Evolutionary conservation across 1,284 basidiomycete genomes (phyloP).

Genomic region (Ceratobasidium sp.): DNA sequence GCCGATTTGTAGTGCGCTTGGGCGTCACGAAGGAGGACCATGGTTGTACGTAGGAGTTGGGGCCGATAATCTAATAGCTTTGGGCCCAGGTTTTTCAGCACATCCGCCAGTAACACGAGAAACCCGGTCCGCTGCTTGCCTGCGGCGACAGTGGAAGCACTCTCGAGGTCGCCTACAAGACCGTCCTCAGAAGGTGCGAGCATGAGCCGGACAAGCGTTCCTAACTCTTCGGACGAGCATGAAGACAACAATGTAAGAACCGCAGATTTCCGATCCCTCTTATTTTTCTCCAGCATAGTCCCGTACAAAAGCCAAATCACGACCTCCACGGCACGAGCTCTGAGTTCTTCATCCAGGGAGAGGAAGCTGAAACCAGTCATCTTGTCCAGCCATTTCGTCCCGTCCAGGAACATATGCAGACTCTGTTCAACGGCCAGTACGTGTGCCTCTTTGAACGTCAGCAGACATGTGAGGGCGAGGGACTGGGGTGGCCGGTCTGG

Average conservation of each 20-base stretch:
- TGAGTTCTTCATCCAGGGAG: conserved; percentile 61
- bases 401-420: conserved; percentile 81
- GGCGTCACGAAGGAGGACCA: conserved; percentile 72
- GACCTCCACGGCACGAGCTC: conserved; percentile 77
- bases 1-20: conserved; percentile 62
- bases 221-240: conserved; percentile 79
- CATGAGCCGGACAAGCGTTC: conserved; percentile 89
- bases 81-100: conserved; percentile 82
- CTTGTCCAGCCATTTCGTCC: conserved; percentile 89
- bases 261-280: conserved; percentile 78
- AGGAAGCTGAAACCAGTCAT: conserved; percentile 76
- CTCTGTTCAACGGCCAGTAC: conserved; percentile 75
- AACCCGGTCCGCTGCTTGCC: conserved; percentile 83
- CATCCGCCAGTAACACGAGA: conserved; percentile 84
- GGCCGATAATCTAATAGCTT: conserved; percentile 78
- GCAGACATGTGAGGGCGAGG: conserved; percentile 80
- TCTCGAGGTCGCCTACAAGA: conserved; percentile 48
- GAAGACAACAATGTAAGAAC: conserved; percentile 79
- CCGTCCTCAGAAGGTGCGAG: conserved; percentile 71
- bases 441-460: conserved; percentile 83
- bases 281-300: conserved; percentile 84
- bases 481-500: conserved; percentile 85
- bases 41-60: conserved; percentile 70
- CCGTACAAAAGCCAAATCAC: conserved; percentile 88
- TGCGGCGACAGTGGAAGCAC: conserved; percentile 50